Percentiles rank a stretch among this genome's conserved stretches.
These are phyloP conservation scores for Naumovozyma baii DNA, from an alignment of 805 yeast species.

Conservation along the genomic window DNA sequence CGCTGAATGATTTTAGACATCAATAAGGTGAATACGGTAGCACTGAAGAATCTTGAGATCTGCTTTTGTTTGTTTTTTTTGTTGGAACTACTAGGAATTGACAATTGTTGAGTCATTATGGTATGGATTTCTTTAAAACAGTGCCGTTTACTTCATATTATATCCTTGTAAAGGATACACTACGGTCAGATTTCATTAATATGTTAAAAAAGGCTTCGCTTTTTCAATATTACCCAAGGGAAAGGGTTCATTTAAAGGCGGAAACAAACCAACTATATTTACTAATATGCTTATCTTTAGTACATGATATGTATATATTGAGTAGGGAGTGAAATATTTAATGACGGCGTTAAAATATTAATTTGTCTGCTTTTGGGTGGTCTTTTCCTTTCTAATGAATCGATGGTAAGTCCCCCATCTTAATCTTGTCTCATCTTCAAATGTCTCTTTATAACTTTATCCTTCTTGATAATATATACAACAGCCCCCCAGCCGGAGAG, in stretches of 20 bases:
- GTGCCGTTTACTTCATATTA: no score
- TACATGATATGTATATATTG: not conserved
- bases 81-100: no score
- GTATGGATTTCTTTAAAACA: no score
- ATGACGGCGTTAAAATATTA: not conserved
- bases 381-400: not conserved
- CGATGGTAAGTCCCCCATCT: no score
- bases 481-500: conserved; percentile 98
- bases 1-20: conserved; percentile 68
- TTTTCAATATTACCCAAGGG: no score
- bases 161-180: no score
- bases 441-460: conserved; percentile 77
- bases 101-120: no score
- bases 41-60: conserved; percentile 45
- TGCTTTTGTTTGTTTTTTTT: conserved; percentile 58
- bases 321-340: not conserved
- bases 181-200: no score
- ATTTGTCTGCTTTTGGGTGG: conserved; percentile 2
- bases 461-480: conserved; percentile 85
- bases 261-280: no score
- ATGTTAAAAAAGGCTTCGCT: no score
- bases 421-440: conserved; percentile 94
- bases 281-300: no score
- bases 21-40: conserved; percentile 61
- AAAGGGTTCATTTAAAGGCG: no score